Evolutionary conservation across 2,329 filamentous ascomycete genomes (phyloP).

Genomic region (Elsinoe australis): DNA sequence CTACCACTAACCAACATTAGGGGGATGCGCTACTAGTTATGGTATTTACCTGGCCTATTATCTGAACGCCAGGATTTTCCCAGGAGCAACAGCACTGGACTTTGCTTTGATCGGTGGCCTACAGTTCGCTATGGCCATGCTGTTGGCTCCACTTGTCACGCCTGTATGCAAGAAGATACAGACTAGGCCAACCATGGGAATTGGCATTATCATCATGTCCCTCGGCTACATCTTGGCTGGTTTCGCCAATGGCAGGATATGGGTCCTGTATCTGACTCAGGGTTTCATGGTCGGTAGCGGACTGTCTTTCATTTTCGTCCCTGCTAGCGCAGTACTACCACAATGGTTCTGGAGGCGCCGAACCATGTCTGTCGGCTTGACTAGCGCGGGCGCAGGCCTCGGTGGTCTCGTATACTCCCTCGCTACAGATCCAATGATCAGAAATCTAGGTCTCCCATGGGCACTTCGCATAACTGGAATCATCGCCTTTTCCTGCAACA

Average conservation of each 20-base stretch:
- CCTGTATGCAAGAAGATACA: constrained; percentile 26
- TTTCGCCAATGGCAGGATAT: constrained; percentile 31
- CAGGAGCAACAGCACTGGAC: constrained; percentile 30
- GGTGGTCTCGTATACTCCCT: constrained; percentile 35
- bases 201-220: constrained; percentile 31
- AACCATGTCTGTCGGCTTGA: constrained; percentile 37
- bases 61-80: constrained; percentile 31
- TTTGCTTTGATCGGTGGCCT: constrained; percentile 38
- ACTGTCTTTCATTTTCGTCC: constrained; percentile 36
- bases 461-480: constrained; percentile 36
- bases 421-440: constrained; percentile 34
- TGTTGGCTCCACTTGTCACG: constrained; percentile 31
- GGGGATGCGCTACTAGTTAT: constrained; percentile 27
- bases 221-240: constrained; percentile 33
- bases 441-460: constrained; percentile 33
- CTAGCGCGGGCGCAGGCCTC: constrained; percentile 34
- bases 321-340: constrained; percentile 32
- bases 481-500: constrained; percentile 26
- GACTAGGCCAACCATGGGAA: constrained; percentile 27
- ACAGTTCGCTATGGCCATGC: constrained; percentile 31
- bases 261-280: constrained; percentile 38
- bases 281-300: constrained; percentile 36
- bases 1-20: constrained; percentile 14
- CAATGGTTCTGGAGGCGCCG: constrained; percentile 38
- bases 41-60: constrained; percentile 41